Conservation (phyloP, 371 early-diverging fungal species). For the Encephalitozoon cuniculi region DNA sequence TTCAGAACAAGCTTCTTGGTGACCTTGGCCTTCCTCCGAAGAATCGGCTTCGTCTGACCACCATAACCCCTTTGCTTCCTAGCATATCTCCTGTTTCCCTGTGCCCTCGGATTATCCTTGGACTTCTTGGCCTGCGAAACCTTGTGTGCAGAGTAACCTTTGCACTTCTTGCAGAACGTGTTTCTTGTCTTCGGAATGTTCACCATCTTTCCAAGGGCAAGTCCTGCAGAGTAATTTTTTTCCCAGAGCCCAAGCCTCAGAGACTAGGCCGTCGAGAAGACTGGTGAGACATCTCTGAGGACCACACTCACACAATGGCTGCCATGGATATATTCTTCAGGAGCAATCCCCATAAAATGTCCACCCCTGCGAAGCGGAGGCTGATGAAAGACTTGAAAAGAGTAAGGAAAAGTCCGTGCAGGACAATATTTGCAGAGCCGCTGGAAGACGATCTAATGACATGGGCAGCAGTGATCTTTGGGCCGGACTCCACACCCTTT, state of each 20-base stretch:
- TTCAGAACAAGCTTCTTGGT: constrained; percentile 96
- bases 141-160: constrained; percentile 93
- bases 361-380: constrained; percentile 64
- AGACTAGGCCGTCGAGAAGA: too few relatives aligned
- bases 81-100: constrained; percentile 74
- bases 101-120: constrained; percentile 87
- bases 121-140: constrained; percentile 97
- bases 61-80: constrained; percentile 80
- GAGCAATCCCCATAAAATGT: constrained; percentile 61
- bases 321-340: too few relatives aligned
- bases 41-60: constrained; percentile 97
- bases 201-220: constrained; percentile 63
- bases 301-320: too few relatives aligned
- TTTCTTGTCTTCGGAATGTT: constrained; percentile 91
- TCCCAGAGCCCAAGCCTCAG: not conserved
- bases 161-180: constrained; percentile 91
- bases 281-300: too few relatives aligned
- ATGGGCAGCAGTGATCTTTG: constrained; percentile 96
- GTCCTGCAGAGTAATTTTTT: not conserved
- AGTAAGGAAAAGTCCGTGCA: constrained; percentile 74
- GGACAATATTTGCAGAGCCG: constrained; percentile 58
- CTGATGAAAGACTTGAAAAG: constrained; percentile 80
- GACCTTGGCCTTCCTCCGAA: constrained; percentile 64
- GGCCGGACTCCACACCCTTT: constrained; percentile 89
- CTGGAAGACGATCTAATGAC: constrained; percentile 63